Conservation (phyloP, 148 eudicot genomes). For the Gaultheria prostrata region DNA sequence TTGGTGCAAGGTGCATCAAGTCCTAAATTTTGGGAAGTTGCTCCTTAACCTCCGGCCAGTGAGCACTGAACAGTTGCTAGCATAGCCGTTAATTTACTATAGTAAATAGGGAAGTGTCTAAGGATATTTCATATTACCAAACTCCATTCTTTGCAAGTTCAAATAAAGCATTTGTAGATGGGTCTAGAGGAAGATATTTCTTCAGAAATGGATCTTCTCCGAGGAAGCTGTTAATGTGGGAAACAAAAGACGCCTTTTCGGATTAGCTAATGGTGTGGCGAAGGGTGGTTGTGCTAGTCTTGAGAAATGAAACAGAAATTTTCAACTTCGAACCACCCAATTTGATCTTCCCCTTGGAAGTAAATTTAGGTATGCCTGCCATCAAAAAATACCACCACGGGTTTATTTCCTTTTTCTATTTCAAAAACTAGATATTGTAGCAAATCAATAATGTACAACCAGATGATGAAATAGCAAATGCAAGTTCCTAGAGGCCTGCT, state of each 20-base stretch:
- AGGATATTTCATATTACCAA: constrained; percentile 46
- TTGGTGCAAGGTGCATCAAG: background rate
- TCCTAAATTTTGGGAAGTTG: background rate
- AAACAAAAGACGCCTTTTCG: constrained; percentile 73
- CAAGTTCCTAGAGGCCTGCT: background rate
- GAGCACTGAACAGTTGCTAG: background rate
- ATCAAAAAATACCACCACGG: constrained; percentile 16
- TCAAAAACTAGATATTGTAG: background rate
- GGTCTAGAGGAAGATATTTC: constrained; percentile 75
- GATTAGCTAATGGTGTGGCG: constrained; percentile 80
- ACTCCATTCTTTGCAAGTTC: constrained; percentile 85
- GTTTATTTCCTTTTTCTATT: background rate
- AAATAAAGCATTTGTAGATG: constrained; percentile 58
- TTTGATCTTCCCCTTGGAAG: constrained; percentile 55
- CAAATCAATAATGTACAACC: background rate
- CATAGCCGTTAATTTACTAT: background rate
- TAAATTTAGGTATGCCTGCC: constrained; percentile 62
- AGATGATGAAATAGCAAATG: background rate
- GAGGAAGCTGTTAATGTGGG: constrained; percentile 70
- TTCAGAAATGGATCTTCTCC: constrained; percentile 68
- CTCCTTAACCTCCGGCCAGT: background rate
- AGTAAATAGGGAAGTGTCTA: background rate
- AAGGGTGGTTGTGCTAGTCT: constrained; percentile 76
- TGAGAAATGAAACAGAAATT: constrained; percentile 67
- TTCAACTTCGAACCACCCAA: constrained; percentile 42